Conservation (phyloP, 2,329 filamentous ascomycete genomes). For the Ceratocystis huliohia region DNA sequence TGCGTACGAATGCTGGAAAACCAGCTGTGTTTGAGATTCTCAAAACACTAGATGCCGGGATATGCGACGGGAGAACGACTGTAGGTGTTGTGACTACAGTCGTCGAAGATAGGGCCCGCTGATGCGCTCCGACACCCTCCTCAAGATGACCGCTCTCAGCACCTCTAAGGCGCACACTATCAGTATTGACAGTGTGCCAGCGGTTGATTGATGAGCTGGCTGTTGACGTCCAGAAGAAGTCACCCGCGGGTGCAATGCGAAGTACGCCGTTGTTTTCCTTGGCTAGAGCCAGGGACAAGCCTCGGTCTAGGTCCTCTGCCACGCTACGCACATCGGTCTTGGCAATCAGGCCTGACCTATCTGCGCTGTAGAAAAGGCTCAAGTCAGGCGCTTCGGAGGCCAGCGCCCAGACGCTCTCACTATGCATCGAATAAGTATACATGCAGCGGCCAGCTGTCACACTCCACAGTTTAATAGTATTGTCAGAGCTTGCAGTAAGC, state of each 20-base stretch:
- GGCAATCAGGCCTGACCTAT: conserved; percentile 83
- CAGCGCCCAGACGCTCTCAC: conserved; percentile 92
- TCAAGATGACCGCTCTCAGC: neutral
- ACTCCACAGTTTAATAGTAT: conserved; percentile 97
- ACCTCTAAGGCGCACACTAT: conserved; percentile 51
- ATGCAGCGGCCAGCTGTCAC: conserved; percentile 90
- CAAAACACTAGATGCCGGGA: conserved; percentile 65
- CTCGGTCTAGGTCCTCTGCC: conserved; percentile 61
- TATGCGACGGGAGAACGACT: conserved; percentile 38
- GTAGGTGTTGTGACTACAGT: conserved; percentile 31
- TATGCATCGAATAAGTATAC: conserved; percentile 98
- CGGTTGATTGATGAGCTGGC: conserved; percentile 84
- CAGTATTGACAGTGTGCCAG: conserved; percentile 77
- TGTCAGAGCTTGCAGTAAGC: conserved; percentile 87
- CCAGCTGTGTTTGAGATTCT: conserved; percentile 72
- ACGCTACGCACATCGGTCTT: conserved; percentile 81
- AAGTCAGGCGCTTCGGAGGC: conserved; percentile 79
- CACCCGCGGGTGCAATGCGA: conserved; percentile 54
- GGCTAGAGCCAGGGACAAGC: conserved; percentile 76
- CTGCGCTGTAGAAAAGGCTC: conserved; percentile 85
- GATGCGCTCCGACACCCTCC: conserved; percentile 1
- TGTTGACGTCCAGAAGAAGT: conserved; percentile 81
- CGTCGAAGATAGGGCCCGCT: conserved; percentile 15
- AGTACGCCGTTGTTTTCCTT: conserved; percentile 79
- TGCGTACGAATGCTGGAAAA: conserved; percentile 50